Percentiles rank a stretch among this genome's conserved stretches.
These are phyloP conservation scores for Suillus discolor DNA, from an alignment of 768 basidiomycete genomes.

Conservation along the genomic window DNA sequence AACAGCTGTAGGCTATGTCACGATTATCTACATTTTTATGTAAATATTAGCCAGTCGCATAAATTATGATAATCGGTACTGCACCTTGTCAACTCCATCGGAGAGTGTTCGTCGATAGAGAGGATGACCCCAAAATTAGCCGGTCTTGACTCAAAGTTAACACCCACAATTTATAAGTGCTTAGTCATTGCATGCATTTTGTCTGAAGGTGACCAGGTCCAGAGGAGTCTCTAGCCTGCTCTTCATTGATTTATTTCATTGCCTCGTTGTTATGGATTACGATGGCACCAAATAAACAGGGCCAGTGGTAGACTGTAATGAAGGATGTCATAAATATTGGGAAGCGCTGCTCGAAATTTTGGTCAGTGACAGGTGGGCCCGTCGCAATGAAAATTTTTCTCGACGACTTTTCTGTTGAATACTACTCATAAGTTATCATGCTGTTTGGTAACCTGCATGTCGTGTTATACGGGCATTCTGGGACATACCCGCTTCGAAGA, in stretches of 20 bases:
- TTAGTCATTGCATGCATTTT: background rate
- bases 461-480: no score
- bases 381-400: conserved; percentile 27
- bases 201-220: no score
- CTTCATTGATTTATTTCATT: background rate
- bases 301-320: conserved; percentile 75
- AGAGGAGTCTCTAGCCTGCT: background rate
- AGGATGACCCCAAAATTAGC: background rate
- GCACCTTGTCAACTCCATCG: background rate
- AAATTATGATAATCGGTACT: background rate
- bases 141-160: background rate
- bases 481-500: background rate
- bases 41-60: background rate
- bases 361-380: conserved; percentile 48
- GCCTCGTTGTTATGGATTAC: background rate
- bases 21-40: background rate
- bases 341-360: conserved; percentile 66
- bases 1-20: background rate
- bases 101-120: background rate
- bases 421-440: background rate
- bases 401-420: background rate
- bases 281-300: conserved; percentile 66
- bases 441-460: background rate
- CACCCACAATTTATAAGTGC: background rate
- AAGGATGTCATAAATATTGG: conserved; percentile 79